phyloP scores from a whole-genome alignment of 2,329 filamentous ascomycete species.

The Ophiostoma sp. region DNA sequence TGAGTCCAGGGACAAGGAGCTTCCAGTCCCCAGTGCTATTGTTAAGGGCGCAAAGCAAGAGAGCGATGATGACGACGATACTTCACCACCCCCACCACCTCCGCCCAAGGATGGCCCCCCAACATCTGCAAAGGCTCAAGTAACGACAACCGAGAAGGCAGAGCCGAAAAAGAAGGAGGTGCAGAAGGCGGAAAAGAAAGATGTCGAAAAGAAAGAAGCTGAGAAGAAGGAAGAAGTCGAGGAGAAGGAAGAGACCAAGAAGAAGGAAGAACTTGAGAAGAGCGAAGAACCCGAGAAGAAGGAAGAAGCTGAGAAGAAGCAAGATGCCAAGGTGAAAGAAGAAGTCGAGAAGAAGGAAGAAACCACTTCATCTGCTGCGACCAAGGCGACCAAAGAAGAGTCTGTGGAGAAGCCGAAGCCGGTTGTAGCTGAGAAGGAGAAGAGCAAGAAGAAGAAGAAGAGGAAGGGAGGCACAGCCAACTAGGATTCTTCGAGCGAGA shows the following conservation, averaged over 20 bases:
- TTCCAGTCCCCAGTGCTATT: background rate
- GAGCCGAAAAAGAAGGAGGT: background rate
- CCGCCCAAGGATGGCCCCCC: conserved; percentile 15
- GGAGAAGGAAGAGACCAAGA: background rate
- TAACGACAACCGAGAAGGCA: background rate
- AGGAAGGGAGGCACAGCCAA: conserved; percentile 14
- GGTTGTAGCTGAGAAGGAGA: conserved; percentile 3
- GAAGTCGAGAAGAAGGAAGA: background rate
- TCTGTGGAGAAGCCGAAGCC: background rate
- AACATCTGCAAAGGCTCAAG: background rate
- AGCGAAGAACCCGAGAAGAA: background rate
- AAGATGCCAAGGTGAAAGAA: background rate
- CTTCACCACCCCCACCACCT: background rate
- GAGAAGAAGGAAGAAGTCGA: background rate
- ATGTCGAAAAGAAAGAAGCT: background rate
- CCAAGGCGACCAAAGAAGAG: background rate
- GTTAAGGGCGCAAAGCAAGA: conserved; percentile 9
- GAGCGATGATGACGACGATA: background rate
- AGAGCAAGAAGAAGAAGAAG: conserved; percentile 21
- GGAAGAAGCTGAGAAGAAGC: background rate
- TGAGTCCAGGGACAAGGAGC: background rate
- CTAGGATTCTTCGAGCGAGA: background rate
- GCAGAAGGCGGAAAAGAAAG: background rate
- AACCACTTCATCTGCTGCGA: background rate
- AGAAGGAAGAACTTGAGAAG: background rate